These are phyloP conservation scores for Cryomyces minteri DNA, from an alignment of 495 filamentous ascomycete genomes.

Conservation along the genomic window DNA sequence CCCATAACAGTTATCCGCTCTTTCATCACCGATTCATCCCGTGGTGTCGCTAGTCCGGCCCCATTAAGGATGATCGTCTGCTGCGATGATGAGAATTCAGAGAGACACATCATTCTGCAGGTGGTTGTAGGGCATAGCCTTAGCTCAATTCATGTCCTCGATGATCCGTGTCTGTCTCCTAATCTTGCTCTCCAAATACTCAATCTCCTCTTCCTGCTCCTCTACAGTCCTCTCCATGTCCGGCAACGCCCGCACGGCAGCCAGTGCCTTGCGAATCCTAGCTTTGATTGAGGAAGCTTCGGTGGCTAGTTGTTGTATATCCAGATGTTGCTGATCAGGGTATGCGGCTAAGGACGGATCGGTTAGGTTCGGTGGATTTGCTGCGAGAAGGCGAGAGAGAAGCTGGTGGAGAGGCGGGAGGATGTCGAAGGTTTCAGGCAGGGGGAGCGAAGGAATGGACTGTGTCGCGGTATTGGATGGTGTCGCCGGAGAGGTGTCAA, in stretches of 20 bases:
- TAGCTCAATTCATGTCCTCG: neutral
- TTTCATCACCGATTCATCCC: no score
- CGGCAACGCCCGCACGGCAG: slow-evolving; percentile 46
- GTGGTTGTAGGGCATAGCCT: no score
- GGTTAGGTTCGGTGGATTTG: neutral
- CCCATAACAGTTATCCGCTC: no score
- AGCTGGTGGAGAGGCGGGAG: slow-evolving; percentile 66
- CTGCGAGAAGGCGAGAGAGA: slow-evolving; percentile 48
- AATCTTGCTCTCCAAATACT: slow-evolving; percentile 42
- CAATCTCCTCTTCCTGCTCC: slow-evolving; percentile 71
- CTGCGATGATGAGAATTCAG: no score
- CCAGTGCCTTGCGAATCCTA: slow-evolving; percentile 60
- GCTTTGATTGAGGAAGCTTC: slow-evolving; percentile 59
- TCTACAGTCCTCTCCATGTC: slow-evolving; percentile 52
- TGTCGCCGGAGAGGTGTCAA: neutral
- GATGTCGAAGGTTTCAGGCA: slow-evolving; percentile 56
- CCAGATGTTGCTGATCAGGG: slow-evolving; percentile 22
- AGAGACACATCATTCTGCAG: no score
- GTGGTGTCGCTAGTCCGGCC: no score
- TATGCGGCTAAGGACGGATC: slow-evolving; percentile 3
- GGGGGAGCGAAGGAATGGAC: slow-evolving; percentile 17
- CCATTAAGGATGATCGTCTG: no score
- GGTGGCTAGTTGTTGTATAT: slow-evolving; percentile 58
- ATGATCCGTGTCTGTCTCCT: slow-evolving; percentile 10
- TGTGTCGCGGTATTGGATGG: no score